Evolutionary conservation across 345 rosid species (phyloP).

Genomic region (Draba incana): DNA sequence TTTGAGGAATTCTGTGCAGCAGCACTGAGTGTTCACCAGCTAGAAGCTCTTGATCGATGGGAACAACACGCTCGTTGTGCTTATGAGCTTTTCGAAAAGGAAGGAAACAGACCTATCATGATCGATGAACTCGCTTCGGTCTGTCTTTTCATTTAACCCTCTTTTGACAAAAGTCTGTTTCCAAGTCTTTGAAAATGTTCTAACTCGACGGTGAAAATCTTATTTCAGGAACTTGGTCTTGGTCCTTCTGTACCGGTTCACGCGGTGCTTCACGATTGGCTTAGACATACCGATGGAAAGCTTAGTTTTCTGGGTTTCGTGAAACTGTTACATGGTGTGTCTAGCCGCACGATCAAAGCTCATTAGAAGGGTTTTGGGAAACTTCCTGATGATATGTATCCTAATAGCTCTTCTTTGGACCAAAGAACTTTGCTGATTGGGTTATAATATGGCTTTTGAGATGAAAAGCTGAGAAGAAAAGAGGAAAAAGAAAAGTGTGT

Average conservation of each 20-base stretch:
- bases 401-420: conserved; percentile 13
- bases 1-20: conserved; percentile 97
- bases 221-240: conserved; percentile 87
- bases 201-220: neutral
- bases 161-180: neutral
- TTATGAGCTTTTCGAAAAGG: conserved; percentile 90
- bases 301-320: conserved; percentile 93
- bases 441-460: conserved; percentile 30
- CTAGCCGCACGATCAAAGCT: conserved; percentile 69
- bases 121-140: conserved; percentile 94
- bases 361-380: conserved; percentile 43
- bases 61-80: conserved; percentile 90
- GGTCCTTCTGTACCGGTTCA: conserved; percentile 88
- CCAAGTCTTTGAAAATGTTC: conserved; percentile 15
- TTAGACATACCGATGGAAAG: conserved; percentile 92
- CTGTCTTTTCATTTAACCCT: neutral
- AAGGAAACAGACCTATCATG: conserved; percentile 87
- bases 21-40: conserved; percentile 82
- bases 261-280: conserved; percentile 93
- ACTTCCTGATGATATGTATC: conserved; percentile 9
- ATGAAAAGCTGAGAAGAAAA: conserved; percentile 37
- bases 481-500: conserved; percentile 14
- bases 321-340: conserved; percentile 81
- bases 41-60: conserved; percentile 90
- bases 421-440: conserved; percentile 27